A percentile compares a stretch with the other conserved stretches of the same genome.
phyloP scores from a whole-genome alignment of 257 asterid genomes.

The Solanum peruvianum region DNA sequence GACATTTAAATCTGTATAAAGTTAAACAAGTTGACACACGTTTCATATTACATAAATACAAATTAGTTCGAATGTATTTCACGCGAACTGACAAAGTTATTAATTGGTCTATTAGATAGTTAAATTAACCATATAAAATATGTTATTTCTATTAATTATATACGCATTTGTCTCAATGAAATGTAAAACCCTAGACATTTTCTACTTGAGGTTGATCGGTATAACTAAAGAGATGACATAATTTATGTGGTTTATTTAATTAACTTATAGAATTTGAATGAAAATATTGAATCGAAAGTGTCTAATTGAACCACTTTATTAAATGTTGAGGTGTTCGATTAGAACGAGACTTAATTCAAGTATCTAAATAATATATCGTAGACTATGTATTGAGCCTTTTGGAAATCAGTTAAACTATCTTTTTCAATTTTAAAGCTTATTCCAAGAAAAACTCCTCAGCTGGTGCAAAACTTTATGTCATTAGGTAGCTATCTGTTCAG shows the following conservation, averaged over 20 bases:
- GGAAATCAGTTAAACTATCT: background rate
- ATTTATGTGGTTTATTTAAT: background rate
- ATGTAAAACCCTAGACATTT: background rate
- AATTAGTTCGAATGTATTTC: no score
- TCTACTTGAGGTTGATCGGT: background rate
- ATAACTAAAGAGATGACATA: no score
- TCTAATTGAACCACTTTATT: background rate
- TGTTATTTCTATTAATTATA: background rate
- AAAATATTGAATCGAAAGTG: background rate
- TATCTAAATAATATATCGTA: background rate
- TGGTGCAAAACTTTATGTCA: background rate
- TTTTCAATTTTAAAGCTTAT: no score
- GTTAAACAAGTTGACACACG: background rate
- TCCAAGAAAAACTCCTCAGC: no score
- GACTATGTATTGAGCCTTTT: background rate
- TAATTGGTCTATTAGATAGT: background rate
- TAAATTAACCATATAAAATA: background rate
- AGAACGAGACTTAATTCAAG: background rate
- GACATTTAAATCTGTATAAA: background rate
- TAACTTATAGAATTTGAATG: background rate
- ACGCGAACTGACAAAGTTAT: no score
- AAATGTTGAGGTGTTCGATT: background rate
- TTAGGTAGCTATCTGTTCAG: background rate
- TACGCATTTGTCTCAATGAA: background rate
- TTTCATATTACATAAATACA: no score